Evolutionary conservation across 176 grass and related monocot species (phyloP), one percentile per base, ranked within the genome.

Genomic region (Avena eriantha): DNA sequence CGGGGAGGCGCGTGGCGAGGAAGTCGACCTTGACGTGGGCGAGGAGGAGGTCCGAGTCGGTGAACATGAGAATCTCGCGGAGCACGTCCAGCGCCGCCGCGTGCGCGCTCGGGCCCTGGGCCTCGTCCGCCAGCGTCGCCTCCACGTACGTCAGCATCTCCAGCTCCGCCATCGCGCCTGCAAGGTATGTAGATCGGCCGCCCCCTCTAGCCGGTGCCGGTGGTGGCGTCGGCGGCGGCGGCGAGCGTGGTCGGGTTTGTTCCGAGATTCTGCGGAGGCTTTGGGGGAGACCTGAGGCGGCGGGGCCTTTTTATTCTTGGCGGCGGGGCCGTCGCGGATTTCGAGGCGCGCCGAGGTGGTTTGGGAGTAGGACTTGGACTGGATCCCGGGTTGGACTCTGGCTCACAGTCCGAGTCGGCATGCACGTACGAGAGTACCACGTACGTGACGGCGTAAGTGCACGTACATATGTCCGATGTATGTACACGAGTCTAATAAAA

Each of bases 71-170:
- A 46, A 64, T 31, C 45, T 60, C 73, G 79, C 87, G 83, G 57
- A 92, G 87, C 63, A 39, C 66, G 3, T 83, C 54, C 10, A 92
- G 83, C 33, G 74, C 87, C 11, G 80, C 80, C 57, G 26, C 57
- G 56, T 8, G 11, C 29, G 69, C 61, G 41, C 50, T 77, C 6
- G 43, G 21, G 12, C n/a, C 82, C 2, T 4, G 41, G 4, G 14
- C 11, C 34, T 22, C 67, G 53, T 80, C 72, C 6, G 60, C n/a
- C 70, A 85, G 80, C 53, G 26, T 15, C 45, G 54, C 19, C 34
- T 51, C 10, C 78, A 73, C 83, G 88, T 86, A 77, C 9, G 29
- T 3, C 36, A 86, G 18, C 49, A 21, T 8, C 54, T 19, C 5
- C 53, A 77, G 15, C 15, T 72, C 88, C 63, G 14, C 43, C 67